A percentile compares a stretch with the other conserved stretches of the same genome.
These are phyloP conservation scores for Suillus paluster DNA, from an alignment of 768 basidiomycete genomes.

Conservation along the genomic window DNA sequence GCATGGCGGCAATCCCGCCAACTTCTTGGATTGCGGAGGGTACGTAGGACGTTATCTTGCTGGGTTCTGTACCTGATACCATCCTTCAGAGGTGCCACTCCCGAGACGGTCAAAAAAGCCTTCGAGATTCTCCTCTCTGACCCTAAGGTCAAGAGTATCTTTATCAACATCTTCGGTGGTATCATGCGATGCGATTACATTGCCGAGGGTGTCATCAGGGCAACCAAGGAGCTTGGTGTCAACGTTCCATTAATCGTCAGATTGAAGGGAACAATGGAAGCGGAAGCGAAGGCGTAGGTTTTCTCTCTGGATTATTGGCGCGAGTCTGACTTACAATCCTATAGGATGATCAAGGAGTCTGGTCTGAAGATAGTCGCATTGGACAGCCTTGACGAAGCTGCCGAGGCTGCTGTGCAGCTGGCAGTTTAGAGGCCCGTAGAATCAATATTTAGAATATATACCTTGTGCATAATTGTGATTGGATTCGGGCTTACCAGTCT, in stretches of 20 bases:
- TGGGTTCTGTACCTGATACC: slow-evolving; percentile 8
- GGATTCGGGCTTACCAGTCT: too few species aligned
- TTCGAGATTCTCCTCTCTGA: slow-evolving; percentile 94
- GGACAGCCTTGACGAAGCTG: slow-evolving; percentile 93
- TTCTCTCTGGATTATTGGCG: neutral
- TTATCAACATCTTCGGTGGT: slow-evolving; percentile 97
- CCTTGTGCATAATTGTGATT: too few species aligned
- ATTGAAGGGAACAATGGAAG: slow-evolving; percentile 96
- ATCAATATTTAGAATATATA: too few species aligned
- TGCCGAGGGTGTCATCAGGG: slow-evolving; percentile 97
- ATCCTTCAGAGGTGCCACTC: slow-evolving; percentile 84
- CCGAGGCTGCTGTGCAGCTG: slow-evolving; percentile 75
- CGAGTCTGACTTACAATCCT: slow-evolving; percentile 12
- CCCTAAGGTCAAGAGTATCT: slow-evolving; percentile 95
- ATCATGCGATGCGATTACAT: slow-evolving; percentile 99
- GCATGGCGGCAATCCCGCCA: slow-evolving; percentile 96
- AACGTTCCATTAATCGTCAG: slow-evolving; percentile 90
- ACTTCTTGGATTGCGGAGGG: slow-evolving; percentile 99
- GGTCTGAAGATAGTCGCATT: slow-evolving; percentile 93
- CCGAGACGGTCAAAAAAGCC: slow-evolving; percentile 99
- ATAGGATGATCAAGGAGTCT: slow-evolving; percentile 90
- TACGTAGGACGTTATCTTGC: slow-evolving; percentile 33
- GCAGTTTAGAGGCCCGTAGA: slow-evolving; percentile 39
- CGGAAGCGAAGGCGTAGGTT: slow-evolving; percentile 90
- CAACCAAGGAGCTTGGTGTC: slow-evolving; percentile 88